Base-by-base conservation (phyloP, 495 filamentous ascomycete genomes). In the Elaphomyces granulatus region DNA sequence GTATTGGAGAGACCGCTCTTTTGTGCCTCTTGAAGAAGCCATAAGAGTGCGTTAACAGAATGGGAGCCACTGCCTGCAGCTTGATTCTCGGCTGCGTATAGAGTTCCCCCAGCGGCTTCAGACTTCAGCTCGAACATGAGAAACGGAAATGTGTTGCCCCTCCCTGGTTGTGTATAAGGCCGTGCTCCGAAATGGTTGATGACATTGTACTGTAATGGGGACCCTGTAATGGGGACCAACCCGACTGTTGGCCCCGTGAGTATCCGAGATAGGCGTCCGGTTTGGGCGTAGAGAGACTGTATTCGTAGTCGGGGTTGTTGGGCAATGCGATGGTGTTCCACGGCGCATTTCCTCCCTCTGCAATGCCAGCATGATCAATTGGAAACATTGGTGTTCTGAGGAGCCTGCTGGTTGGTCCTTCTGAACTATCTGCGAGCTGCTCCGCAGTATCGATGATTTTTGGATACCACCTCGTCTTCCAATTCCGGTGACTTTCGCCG, bases 111-210 rank as follows among this genome's bases (percentile, higher is more conserved):
- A 36, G 40, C 33, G 9, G 39, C 15, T 28, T 45, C 39, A 26
- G 43, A 15, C 38, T 45, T 43, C 19, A 43, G 18, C 38, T 45
- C 43, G 18, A 44, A 8, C 16, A 43, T 34, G n/a, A 45, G 39
- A 17, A 43, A 45, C 19, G 20, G 43, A 28, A 43, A 45, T 28
- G 14, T 28, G 21, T 34, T 42, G 19, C 39, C 18, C 37, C n/a
- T 42, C 16, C 20, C 36, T 28, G 37, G 43, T 45, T 20, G 31
- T 8, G 32, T 36, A n/a, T 42, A 34, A 0, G n/a, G 33, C 18
- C 19, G 43, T 45, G 20, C 43, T 8, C 4, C 28, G 12, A 9
- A 34, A 31, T 45, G 32, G 42, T 43, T 28, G 15, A 43, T 33
- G 8, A 43, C 20, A 21, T 17, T 34, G 8, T 21, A n/a, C 32